Base-by-base conservation (phyloP, 2,329 filamentous ascomycete genomes). In the Lachnellula suecica region DNA sequence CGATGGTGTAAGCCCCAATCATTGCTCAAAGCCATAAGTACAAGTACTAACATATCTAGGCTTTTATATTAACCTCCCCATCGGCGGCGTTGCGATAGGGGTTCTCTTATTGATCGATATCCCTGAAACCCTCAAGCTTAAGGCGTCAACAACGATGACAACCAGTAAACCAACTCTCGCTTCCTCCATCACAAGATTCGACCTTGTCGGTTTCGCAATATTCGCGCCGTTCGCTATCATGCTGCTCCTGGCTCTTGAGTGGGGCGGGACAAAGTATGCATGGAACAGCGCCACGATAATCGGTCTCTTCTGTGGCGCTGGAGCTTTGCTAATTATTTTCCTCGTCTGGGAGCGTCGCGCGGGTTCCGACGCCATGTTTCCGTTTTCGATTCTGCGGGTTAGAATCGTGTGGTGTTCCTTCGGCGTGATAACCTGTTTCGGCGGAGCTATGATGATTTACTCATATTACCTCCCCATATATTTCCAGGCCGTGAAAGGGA, bases 1-100 rank as follows among this genome's bases (percentile, higher is more conserved):
- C 40, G 54, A 38, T 57, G 54, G 54, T 57, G 49, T 51, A 49
- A 40, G 44, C 15, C 15, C 27, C 27, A 10, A 2, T 3, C 15
- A 31, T n/a, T n/a, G n/a, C n/a, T 43, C 22, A 7, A 27, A 8
- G 22, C 9, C 6, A 8, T 13, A 42, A 23, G 15, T 4, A 49
- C 19, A n/a, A 29, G 24, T 23, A 15, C 13, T 35, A 5, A 19
- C 6, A 8, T 25, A n/a, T 45, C 9, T 13, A 54, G 51, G 72
- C 56, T 62, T 74, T 1, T 68, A 63, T 58, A 71, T 72, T 62
- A 72, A 68, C 46, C 59, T 75, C 1, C 72, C 72, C 0, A 63
- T 73, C 37, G 71, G 71, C 5, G 68, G 62, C 15, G 47, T 66
- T 3, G 63, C 67, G 6, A 59, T 63, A 27, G 22, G 63, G 3